Evolutionary conservation across 2,329 filamentous ascomycete species (phyloP).

Genomic region (Sarocladium kiliense): DNA sequence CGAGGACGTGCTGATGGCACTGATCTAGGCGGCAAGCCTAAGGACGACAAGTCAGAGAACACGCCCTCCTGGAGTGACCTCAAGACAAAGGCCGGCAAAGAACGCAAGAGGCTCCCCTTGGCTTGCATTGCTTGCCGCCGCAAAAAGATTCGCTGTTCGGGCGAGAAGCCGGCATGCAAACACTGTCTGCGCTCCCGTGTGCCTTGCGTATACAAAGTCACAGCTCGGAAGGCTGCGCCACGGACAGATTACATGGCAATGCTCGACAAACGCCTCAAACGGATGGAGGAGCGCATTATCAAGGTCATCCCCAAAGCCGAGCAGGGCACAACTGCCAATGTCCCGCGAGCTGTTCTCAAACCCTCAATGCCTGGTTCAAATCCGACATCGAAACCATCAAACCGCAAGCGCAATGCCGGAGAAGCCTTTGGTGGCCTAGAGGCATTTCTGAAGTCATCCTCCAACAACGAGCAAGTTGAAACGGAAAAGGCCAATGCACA

Average conservation of each 20-base stretch:
- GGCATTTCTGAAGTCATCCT: constrained; percentile 65
- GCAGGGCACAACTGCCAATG: constrained; percentile 57
- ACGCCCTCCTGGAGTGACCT: constrained; percentile 72
- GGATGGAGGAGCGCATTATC: constrained; percentile 97
- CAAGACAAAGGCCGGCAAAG: constrained; percentile 91
- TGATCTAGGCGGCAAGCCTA: constrained; percentile 47
- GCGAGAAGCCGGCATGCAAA: constrained; percentile 96
- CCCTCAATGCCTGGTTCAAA: constrained; percentile 58
- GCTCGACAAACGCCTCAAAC: constrained; percentile 89
- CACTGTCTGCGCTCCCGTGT: constrained; percentile 90
- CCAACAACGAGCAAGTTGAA: constrained; percentile 45
- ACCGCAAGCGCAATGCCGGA: constrained; percentile 78
- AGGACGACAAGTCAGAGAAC: constrained; percentile 51
- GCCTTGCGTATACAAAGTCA: constrained; percentile 97
- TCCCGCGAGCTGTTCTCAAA: constrained; percentile 79
- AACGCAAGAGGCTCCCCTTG: constrained; percentile 84
- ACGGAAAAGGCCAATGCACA: constrained; percentile 15
- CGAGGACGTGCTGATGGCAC: constrained; percentile 42
- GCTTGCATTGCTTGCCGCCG: constrained; percentile 93
- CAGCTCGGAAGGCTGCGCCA: constrained; percentile 86
- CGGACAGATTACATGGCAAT: constrained; percentile 99
- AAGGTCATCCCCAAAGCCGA: constrained; percentile 90
- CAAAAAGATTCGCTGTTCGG: constrained; percentile 97
- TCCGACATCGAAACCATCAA: constrained; percentile 35
- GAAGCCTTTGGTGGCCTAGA: constrained; percentile 82